These are phyloP conservation scores for Calocybe indica DNA, from an alignment of 768 basidiomycete genomes.

Conservation along the genomic window DNA sequence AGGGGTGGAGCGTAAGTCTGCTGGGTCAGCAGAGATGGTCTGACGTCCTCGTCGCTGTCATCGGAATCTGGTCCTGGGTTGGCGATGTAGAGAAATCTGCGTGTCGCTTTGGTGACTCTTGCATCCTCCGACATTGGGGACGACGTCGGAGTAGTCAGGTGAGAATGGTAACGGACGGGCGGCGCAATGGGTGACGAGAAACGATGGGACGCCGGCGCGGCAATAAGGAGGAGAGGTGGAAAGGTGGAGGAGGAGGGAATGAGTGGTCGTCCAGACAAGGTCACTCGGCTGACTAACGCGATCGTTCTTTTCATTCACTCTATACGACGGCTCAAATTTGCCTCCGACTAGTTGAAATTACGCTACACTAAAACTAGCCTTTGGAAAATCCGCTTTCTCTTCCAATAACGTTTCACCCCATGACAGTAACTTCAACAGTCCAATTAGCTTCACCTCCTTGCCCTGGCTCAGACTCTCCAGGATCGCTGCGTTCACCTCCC, in stretches of 20 bases:
- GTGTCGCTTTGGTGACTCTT: slow-evolving; percentile 26
- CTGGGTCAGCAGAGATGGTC: slow-evolving; percentile 6
- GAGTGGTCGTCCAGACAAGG: slow-evolving; percentile 4
- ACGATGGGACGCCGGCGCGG: slow-evolving; percentile 2
- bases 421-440: slow-evolving; percentile 72
- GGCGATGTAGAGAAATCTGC: slow-evolving; percentile 48
- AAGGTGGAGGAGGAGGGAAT: neutral
- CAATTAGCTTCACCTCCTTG: slow-evolving; percentile 84
- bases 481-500: slow-evolving; percentile 94
- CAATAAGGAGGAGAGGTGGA: slow-evolving; percentile 3
- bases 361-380: slow-evolving; percentile 31
- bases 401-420: slow-evolving; percentile 85
- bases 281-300: slow-evolving; percentile 1
- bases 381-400: slow-evolving; percentile 77
- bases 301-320: neutral
- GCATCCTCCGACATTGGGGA: slow-evolving; percentile 58
- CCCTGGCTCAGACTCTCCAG: slow-evolving; percentile 89
- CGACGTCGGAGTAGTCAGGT: neutral
- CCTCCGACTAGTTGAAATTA: slow-evolving; percentile 6
- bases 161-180: neutral
- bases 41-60: slow-evolving; percentile 19
- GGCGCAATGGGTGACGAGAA: slow-evolving; percentile 5
- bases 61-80: slow-evolving; percentile 52
- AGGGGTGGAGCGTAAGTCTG: slow-evolving; percentile 6
- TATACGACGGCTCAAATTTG: neutral